A percentile compares a stretch with the other conserved stretches of the same genome.
phyloP scores from a whole-genome alignment of 1,139 yeast species.

The Neolecta irregularis region DNA sequence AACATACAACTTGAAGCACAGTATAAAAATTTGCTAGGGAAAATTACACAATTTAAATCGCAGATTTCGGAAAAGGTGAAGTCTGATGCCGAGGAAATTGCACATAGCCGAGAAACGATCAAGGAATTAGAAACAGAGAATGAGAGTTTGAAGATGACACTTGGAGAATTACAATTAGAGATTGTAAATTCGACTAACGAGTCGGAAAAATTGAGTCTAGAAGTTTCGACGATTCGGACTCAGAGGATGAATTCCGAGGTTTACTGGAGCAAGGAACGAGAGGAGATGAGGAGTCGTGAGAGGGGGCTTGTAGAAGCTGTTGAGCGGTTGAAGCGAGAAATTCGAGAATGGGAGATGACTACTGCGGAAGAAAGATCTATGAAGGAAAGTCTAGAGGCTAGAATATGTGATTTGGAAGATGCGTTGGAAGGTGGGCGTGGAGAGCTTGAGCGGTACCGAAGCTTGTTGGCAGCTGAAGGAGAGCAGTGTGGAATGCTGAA shows the following conservation, averaged over 20 bases:
- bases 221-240: conserved; percentile 33
- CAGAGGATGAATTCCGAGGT: conserved; percentile 33
- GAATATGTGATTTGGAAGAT: too few species aligned
- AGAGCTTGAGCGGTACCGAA: too few species aligned
- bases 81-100: conserved; percentile 1
- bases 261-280: conserved; percentile 33
- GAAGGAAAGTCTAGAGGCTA: conserved; percentile 19
- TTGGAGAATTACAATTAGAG: conserved; percentile 36
- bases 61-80: conserved; percentile 1
- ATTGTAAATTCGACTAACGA: conserved; percentile 45
- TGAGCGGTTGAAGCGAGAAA: conserved; percentile 28
- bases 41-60: not conserved
- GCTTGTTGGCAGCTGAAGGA: too few species aligned
- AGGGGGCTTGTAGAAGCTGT: conserved; percentile 18
- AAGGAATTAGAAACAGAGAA: conserved; percentile 23
- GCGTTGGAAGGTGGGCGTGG: too few species aligned
- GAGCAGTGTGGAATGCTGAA: too few species aligned
- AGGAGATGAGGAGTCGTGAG: conserved; percentile 19
- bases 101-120: not conserved
- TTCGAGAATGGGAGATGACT: conserved; percentile 28
- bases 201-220: conserved; percentile 44
- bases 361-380: conserved; percentile 27
- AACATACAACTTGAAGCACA: conserved; percentile 1
- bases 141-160: conserved; percentile 24
- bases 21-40: not conserved